phyloP scores from a whole-genome alignment of 257 asterid species.

The Eucommia ulmoides region DNA sequence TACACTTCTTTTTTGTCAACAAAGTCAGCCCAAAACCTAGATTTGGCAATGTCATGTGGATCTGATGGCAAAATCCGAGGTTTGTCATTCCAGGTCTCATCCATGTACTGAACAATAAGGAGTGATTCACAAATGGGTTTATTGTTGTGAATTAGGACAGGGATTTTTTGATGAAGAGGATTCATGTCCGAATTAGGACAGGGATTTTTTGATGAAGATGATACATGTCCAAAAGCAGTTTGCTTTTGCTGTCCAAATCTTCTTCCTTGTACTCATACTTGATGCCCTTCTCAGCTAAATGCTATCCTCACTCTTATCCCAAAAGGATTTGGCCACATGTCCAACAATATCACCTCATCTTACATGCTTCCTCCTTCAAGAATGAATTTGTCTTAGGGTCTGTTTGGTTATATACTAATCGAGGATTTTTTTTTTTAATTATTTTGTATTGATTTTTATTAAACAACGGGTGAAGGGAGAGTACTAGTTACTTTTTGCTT shows the following conservation, averaged over 20 bases:
- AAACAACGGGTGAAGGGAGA: too few species aligned
- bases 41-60: constrained; percentile 20
- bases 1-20: constrained; percentile 16
- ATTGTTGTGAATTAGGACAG: constrained; percentile 27
- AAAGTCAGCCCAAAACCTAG: constrained; percentile 28
- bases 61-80: constrained; percentile 18
- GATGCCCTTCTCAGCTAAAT: constrained; percentile 12
- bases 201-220: too few species aligned
- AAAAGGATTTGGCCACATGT: constrained; percentile 14
- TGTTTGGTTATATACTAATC: too few species aligned
- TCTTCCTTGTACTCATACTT: too few species aligned
- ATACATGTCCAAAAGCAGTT: constrained; percentile 22
- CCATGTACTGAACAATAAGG: constrained; percentile 19
- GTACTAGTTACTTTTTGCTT: too few species aligned
- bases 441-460: too few species aligned
- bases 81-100: constrained; percentile 19
- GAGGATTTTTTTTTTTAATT: too few species aligned
- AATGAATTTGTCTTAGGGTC: too few species aligned
- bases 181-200: too few species aligned
- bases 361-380: too few species aligned
- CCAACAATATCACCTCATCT: constrained; percentile 15
- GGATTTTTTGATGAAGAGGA: constrained; percentile 20
- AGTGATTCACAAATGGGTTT: constrained; percentile 15
- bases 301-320: constrained; percentile 20
- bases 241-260: constrained; percentile 8